phyloP scores from a whole-genome alignment of 768 basidiomycete genomes.

The Boletus edulis region DNA sequence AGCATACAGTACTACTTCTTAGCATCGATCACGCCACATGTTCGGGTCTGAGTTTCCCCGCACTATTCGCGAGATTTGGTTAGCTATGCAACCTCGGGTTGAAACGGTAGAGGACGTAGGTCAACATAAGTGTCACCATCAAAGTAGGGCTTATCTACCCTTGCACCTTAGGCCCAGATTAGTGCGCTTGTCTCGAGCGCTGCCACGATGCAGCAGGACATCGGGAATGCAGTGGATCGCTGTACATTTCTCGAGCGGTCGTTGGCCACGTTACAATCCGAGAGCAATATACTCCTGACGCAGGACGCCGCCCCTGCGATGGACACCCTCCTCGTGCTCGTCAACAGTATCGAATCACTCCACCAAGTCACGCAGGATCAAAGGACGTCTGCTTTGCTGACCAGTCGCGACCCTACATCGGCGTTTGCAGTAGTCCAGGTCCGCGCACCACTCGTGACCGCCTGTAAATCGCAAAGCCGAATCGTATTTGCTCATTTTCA shows the following conservation, averaged over 20 bases:
- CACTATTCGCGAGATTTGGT: background rate
- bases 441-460: slow-evolving; percentile 1
- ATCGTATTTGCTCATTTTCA: slow-evolving; percentile 3
- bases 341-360: slow-evolving; percentile 6
- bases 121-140: background rate
- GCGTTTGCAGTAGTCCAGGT: background rate
- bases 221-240: background rate
- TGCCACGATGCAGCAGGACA: slow-evolving; percentile 5
- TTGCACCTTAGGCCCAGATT: background rate
- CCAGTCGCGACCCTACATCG: background rate
- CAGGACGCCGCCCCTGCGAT: slow-evolving; percentile 4
- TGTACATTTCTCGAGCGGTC: slow-evolving; percentile 1
- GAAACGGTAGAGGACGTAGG: background rate
- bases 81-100: background rate
- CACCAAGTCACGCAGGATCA: background rate
- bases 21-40: background rate
- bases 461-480: slow-evolving; percentile 7
- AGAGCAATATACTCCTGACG: slow-evolving; percentile 2
- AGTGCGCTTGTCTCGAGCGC: background rate
- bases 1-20: background rate
- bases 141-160: background rate
- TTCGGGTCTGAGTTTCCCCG: background rate
- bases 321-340: slow-evolving; percentile 1
- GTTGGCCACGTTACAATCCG: background rate
- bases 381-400: background rate